Conservation (phyloP, 306 rosid species). For the Prunus salicina region DNA sequence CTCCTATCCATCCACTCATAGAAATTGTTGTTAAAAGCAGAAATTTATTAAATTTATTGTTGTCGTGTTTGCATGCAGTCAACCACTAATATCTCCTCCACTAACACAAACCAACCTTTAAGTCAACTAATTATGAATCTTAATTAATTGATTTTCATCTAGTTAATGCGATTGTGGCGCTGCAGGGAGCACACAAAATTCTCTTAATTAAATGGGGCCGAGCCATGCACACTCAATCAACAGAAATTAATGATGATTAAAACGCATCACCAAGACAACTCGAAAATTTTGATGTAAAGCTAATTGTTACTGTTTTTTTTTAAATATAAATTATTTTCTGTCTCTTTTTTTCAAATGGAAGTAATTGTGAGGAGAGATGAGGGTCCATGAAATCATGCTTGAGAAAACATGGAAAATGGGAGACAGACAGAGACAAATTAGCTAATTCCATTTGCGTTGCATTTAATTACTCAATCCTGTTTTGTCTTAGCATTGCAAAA, state of each 20-base stretch:
- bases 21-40: background rate
- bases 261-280: background rate
- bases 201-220: background rate
- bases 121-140: constrained; percentile 1
- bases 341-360: background rate
- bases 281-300: background rate
- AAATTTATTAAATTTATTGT: background rate
- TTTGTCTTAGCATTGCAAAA: constrained; percentile 17
- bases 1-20: background rate
- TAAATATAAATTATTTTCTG: background rate
- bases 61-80: background rate
- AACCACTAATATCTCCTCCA: background rate
- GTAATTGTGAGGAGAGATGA: background rate
- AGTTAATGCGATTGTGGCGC: background rate
- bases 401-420: background rate
- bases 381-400: background rate
- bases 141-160: background rate
- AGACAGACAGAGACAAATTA: background rate
- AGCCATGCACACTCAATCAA: background rate
- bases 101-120: background rate
- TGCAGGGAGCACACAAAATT: background rate
- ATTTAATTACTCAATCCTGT: background rate
- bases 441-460: constrained; percentile 17
- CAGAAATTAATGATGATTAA: background rate
- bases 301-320: background rate